Percentiles rank a stretch among this genome's conserved stretches.
Conservation (phyloP, 495 filamentous ascomycete species). For the Hyaloscypha finlandica region DNA sequence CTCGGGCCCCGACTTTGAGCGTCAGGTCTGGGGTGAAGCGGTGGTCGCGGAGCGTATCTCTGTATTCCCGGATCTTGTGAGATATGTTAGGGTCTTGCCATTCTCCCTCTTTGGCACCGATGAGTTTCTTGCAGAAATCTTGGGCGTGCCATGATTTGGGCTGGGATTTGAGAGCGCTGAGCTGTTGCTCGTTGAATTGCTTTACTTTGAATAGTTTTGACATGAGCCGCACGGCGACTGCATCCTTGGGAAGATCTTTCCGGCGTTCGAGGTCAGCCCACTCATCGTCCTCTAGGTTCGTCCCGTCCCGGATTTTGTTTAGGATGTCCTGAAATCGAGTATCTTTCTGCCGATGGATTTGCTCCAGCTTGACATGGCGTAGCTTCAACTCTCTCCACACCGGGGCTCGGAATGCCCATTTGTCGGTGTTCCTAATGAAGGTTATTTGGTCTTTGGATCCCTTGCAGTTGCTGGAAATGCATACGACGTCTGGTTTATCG, state of each 20-base stretch:
- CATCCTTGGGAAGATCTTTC: slow-evolving; percentile 9
- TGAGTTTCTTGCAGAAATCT: slow-evolving; percentile 8
- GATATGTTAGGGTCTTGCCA: neutral
- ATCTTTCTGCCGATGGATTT: slow-evolving; percentile 31
- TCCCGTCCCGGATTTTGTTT: slow-evolving; percentile 28
- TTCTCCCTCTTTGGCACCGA: neutral
- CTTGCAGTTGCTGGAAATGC: neutral
- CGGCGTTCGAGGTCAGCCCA: slow-evolving; percentile 17
- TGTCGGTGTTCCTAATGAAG: slow-evolving; percentile 18
- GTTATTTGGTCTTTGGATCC: neutral
- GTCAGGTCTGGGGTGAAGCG: slow-evolving; percentile 32
- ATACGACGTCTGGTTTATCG: neutral
- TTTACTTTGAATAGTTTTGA: slow-evolving; percentile 12
- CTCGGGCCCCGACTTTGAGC: slow-evolving; percentile 46
- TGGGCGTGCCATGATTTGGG: slow-evolving; percentile 19
- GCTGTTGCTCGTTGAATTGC: slow-evolving; percentile 15
- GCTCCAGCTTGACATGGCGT: slow-evolving; percentile 27
- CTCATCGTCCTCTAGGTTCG: slow-evolving; percentile 12
- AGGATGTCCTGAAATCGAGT: slow-evolving; percentile 23
- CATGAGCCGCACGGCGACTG: slow-evolving; percentile 21
- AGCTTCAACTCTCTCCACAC: slow-evolving; percentile 25
- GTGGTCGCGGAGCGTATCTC: slow-evolving; percentile 28
- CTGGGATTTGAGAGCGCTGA: slow-evolving; percentile 6
- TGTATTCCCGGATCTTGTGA: slow-evolving; percentile 12
- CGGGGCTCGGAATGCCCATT: slow-evolving; percentile 37